Percentiles rank a stretch among this genome's conserved stretches.
These are phyloP conservation scores for Lactarius evosmus DNA, from an alignment of 768 basidiomycete genomes.

Conservation along the genomic window DNA sequence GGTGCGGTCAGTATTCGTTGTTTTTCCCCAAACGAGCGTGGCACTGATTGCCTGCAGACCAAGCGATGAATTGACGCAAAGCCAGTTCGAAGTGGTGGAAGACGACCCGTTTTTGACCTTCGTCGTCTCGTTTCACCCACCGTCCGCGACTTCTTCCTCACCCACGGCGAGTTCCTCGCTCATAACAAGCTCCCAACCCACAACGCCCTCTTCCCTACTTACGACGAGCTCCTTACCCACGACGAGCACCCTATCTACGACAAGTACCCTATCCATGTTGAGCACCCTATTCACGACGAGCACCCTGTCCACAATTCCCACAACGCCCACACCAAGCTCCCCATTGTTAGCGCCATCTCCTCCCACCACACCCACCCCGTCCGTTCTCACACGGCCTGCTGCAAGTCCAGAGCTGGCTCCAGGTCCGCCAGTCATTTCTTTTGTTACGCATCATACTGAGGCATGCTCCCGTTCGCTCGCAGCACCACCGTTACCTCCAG, in stretches of 20 bases:
- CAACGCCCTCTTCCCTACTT: background rate
- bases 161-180: background rate
- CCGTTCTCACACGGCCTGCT: background rate
- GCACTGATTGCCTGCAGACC: background rate
- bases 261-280: background rate
- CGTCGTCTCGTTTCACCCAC: conserved; percentile 12
- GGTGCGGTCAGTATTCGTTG: background rate
- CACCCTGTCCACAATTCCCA: background rate
- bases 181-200: background rate
- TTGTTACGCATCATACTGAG: background rate
- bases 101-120: conserved; percentile 11
- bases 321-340: background rate
- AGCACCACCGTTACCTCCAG: background rate
- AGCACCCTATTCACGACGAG: background rate
- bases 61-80: conserved; percentile 12
- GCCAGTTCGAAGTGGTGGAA: background rate
- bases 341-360: background rate
- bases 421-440: background rate
- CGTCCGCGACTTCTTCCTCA: background rate
- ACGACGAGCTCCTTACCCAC: background rate
- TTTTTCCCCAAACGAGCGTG: background rate
- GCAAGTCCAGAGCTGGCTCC: background rate
- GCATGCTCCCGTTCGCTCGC: background rate
- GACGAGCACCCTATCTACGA: background rate
- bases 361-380: background rate